Base-by-base conservation (phyloP, 1,284 basidiomycete species). In the Boletus albobrunnescens region DNA sequence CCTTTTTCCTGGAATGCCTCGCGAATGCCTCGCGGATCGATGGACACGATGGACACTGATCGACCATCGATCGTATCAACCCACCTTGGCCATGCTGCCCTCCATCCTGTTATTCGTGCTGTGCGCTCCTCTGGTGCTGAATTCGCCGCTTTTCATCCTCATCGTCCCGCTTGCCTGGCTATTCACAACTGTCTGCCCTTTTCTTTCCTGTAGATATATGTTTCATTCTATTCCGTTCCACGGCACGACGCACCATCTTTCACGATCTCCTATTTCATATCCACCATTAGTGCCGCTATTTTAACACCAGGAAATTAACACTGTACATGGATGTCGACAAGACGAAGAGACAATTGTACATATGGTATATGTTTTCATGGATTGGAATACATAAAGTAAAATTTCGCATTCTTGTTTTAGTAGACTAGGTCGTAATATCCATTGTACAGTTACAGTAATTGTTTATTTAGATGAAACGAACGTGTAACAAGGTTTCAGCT, bases 1-100 rank as follows among this genome's bases (percentile, higher is more conserved):
- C 35, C 39, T 33, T 52, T 59, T 41, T 36, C 20, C 12, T 50
- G 6, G 30, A 35, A 24, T 4, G 41, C 55, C 55, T 56, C 50
- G 43, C 47, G 43, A 41, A 27, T 11, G 47, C 59, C 57, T 56
- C 38, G 44, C 39, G 48, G 47, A 51, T 43, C 44, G 41, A 61
- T 49, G 28, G 23, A 14, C 24, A 12, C 44, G 41, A 61, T 49
- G 28, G 23, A 14, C 24, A 12, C 24, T 20, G 32, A 53, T 56
- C 42, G 41, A 53, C 41, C 19, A 39, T 40, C 22, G 27, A 41
- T 30, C 22, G 38, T 31, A 35, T 42, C 28, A 31, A 31, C 20
- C 20, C 10, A 10, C 4, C 28, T 17, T n/a, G n/a, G n/a, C n/a
- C n/a, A n/a, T n/a, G n/a, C 14, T 31, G 22, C 14, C 17, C 30